These are phyloP conservation scores for Paecilomyces sp. DNA, from an alignment of 2,329 filamentous ascomycete genomes.

Conservation along the genomic window DNA sequence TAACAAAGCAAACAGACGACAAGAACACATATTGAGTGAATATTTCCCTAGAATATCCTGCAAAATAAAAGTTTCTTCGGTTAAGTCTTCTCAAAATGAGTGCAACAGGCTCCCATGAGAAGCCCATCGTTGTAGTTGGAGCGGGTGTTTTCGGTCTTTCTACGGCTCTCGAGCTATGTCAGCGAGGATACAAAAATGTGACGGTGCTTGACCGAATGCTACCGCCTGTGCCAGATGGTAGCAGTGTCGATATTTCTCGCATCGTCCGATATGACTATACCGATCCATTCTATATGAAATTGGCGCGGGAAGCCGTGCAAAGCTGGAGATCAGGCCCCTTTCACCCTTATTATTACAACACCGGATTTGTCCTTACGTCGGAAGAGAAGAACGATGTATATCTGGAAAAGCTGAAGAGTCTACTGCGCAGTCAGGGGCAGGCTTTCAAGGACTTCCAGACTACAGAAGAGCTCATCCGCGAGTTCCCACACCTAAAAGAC, in stretches of 20 bases:
- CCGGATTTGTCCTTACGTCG: slow-evolving; percentile 21
- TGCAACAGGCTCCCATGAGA: neutral
- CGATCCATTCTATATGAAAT: slow-evolving; percentile 62
- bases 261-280: slow-evolving; percentile 68
- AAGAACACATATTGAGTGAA: too few relatives aligned
- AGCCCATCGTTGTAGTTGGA: slow-evolving; percentile 60
- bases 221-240: slow-evolving; percentile 48
- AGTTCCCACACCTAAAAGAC: slow-evolving; percentile 6
- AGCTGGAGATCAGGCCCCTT: slow-evolving; percentile 48
- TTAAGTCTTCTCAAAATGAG: neutral
- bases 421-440: slow-evolving; percentile 30
- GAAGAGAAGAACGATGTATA: slow-evolving; percentile 18
- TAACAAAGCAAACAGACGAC: too few relatives aligned
- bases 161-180: slow-evolving; percentile 60
- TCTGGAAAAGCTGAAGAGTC: slow-evolving; percentile 21
- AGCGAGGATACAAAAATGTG: slow-evolving; percentile 46
- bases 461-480: slow-evolving; percentile 14
- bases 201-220: slow-evolving; percentile 49
- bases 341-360: slow-evolving; percentile 15
- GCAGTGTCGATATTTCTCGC: slow-evolving; percentile 50
- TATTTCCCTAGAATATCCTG: too few relatives aligned
- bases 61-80: neutral
- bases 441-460: slow-evolving; percentile 35
- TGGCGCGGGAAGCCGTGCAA: slow-evolving; percentile 63
- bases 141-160: slow-evolving; percentile 60